Evolutionary conservation across 345 rosid species (phyloP).

Genomic region (Populus simonii): DNA sequence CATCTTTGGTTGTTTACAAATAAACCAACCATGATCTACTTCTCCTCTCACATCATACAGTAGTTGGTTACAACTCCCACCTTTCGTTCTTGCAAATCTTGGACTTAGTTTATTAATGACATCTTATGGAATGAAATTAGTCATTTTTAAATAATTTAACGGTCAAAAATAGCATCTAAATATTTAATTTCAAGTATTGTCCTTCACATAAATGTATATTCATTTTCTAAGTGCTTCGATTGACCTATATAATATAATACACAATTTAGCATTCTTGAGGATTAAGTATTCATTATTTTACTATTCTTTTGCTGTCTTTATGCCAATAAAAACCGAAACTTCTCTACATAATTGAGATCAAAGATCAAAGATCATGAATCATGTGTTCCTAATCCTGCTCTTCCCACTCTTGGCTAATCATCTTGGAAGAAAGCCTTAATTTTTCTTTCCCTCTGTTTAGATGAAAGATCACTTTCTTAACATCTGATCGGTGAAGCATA

Average conservation of each 20-base stretch:
- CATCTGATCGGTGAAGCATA: too few relatives aligned
- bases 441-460: neutral
- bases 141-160: neutral
- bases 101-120: neutral
- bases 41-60: slow-evolving; percentile 2
- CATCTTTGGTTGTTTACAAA: slow-evolving; percentile 19
- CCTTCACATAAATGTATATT: neutral
- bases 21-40: slow-evolving; percentile 38
- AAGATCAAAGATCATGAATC: too few relatives aligned
- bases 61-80: slow-evolving; percentile 41
- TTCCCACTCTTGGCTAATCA: neutral
- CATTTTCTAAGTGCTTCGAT: neutral
- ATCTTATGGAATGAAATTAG: slow-evolving; percentile 14
- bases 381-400: too few relatives aligned
- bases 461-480: too few relatives aligned
- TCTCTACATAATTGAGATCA: too few relatives aligned
- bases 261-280: too few relatives aligned
- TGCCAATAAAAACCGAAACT: too few relatives aligned
- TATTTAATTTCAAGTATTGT: slow-evolving; percentile 5
- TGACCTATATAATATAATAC: slow-evolving; percentile 8
- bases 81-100: neutral
- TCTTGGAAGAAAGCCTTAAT: neutral
- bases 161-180: neutral
- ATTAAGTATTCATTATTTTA: too few relatives aligned
- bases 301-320: too few relatives aligned